A percentile compares a stretch with the other conserved stretches of the same genome.
Evolutionary conservation across 306 rosid species (phyloP).

Genomic region (Biancaea sappan): DNA sequence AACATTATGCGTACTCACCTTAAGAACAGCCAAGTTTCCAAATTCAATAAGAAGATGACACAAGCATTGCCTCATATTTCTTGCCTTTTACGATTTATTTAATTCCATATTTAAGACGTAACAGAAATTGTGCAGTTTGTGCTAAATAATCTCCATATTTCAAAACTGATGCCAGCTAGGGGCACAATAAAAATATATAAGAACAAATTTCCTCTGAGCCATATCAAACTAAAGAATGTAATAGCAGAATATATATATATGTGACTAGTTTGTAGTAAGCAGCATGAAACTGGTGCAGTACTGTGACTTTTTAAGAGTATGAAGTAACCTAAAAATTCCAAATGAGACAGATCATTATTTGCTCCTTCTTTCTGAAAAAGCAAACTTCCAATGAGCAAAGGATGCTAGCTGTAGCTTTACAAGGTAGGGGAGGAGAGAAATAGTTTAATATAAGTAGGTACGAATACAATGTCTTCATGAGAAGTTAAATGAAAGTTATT

Average conservation of each 20-base stretch:
- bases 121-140: neutral
- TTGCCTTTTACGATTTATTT: conserved; percentile 7
- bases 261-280: neutral
- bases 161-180: neutral
- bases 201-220: neutral
- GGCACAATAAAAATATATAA: neutral
- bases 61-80: neutral
- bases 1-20: conserved; percentile 33
- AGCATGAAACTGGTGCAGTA: neutral
- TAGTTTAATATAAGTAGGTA: neutral
- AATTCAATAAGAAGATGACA: neutral
- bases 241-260: neutral
- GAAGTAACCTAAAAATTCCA: neutral
- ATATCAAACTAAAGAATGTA: neutral
- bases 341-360: neutral
- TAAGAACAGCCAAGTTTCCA: conserved; percentile 20
- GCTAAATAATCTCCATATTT: neutral
- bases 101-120: conserved; percentile 3
- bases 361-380: neutral
- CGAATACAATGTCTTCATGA: neutral
- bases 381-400: neutral
- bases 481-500: conserved; percentile 21
- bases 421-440: neutral
- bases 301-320: neutral
- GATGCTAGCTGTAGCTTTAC: neutral